Percentiles rank a stretch among this genome's conserved stretches.
Evolutionary conservation across 371 early-diverging fungal genomes (phyloP).

Genomic region (Vairimorpha necatrix): DNA sequence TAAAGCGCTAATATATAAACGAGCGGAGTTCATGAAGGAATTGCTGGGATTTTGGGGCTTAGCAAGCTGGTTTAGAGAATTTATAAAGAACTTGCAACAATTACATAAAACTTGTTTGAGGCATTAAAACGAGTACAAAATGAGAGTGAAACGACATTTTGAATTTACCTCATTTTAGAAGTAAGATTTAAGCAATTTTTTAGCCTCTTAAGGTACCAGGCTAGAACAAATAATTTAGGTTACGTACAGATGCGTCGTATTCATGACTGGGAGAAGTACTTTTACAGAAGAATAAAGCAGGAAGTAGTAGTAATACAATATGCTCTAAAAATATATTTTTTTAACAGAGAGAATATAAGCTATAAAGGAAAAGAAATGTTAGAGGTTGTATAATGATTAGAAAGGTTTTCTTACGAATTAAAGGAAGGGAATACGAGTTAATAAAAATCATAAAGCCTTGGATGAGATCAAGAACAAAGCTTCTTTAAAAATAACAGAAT

Average conservation of each 20-base stretch:
- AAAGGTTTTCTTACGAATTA: slow-evolving; percentile 30
- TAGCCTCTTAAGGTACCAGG: neutral
- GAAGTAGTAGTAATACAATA: slow-evolving; percentile 15
- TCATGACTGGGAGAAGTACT: neutral
- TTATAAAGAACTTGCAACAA: neutral
- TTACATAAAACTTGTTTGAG: neutral
- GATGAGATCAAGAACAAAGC: slow-evolving; percentile 15
- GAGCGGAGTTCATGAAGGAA: neutral
- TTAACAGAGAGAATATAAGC: slow-evolving; percentile 33
- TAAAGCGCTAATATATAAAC: neutral
- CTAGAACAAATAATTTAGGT: neutral
- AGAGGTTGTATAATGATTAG: slow-evolving; percentile 19
- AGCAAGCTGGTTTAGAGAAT: neutral
- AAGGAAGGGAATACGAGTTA: neutral
- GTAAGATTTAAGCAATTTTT: neutral
- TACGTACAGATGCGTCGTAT: neutral
- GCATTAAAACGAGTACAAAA: neutral
- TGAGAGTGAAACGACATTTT: neutral
- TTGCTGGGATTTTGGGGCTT: slow-evolving; percentile 1
- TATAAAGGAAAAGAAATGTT: slow-evolving; percentile 46
- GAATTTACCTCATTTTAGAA: neutral
- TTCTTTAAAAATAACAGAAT: slow-evolving; percentile 15
- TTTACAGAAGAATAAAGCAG: neutral
- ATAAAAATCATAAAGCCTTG: neutral
- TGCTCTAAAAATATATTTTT: slow-evolving; percentile 19